These are phyloP conservation scores for Aspergillus sp. DNA, from an alignment of 2,329 filamentous ascomycete species.

Conservation along the genomic window DNA sequence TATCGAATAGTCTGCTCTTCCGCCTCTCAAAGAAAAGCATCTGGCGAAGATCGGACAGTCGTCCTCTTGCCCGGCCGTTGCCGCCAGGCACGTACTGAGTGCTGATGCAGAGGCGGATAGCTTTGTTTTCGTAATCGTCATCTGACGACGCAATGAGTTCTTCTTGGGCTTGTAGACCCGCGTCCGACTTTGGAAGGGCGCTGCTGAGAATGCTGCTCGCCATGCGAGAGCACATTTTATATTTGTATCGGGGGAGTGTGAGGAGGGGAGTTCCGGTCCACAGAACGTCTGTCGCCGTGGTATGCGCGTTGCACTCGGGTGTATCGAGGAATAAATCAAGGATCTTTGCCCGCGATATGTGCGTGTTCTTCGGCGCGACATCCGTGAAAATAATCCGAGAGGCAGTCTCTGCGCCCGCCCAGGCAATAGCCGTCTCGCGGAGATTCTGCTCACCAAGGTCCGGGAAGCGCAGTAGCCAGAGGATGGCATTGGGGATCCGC, in stretches of 20 bases:
- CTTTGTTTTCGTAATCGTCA: conserved; percentile 73
- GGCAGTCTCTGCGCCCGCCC: conserved; percentile 80
- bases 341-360: conserved; percentile 84
- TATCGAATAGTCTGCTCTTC: conserved; percentile 84
- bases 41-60: conserved; percentile 69
- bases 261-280: conserved; percentile 94
- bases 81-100: conserved; percentile 49
- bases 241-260: conserved; percentile 81
- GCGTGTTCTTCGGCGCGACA: conserved; percentile 86
- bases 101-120: conserved; percentile 57
- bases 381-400: conserved; percentile 89
- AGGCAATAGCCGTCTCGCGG: conserved; percentile 65
- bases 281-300: conserved; percentile 88
- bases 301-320: conserved; percentile 96
- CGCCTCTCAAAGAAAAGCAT: conserved; percentile 77
- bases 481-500: conserved; percentile 72
- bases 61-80: conserved; percentile 44
- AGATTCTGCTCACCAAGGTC: conserved; percentile 86
- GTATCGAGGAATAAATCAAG: conserved; percentile 96
- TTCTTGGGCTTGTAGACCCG: conserved; percentile 58
- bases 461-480: conserved; percentile 96
- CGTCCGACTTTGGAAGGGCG: conserved; percentile 64
- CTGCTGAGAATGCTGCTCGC: conserved; percentile 89
- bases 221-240: conserved; percentile 99
- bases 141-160: conserved; percentile 75